Conservation (phyloP, 1,284 basidiomycete genomes). For the Sanghuangporus weigelae region DNA sequence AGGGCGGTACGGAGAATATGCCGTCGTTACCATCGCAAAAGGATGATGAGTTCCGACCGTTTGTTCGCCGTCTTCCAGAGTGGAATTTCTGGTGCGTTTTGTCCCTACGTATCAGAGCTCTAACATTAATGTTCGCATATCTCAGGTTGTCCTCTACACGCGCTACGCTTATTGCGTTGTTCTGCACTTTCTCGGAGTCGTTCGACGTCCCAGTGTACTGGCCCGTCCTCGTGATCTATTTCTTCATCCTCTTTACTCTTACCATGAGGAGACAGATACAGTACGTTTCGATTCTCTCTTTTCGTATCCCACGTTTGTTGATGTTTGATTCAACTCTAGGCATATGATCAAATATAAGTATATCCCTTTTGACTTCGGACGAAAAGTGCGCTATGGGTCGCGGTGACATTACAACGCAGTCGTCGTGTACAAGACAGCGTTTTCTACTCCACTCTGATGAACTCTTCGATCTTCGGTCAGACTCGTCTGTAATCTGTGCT, state of each 20-base stretch:
- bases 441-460: background rate
- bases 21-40: conserved; percentile 51
- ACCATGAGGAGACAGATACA: conserved; percentile 93
- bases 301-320: background rate
- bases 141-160: conserved; percentile 88
- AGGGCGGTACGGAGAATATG: conserved; percentile 59
- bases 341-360: conserved; percentile 99
- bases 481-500: background rate
- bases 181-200: conserved; percentile 73
- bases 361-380: conserved; percentile 87
- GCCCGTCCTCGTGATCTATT: conserved; percentile 94
- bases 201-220: conserved; percentile 98
- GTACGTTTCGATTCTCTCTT: conserved; percentile 44
- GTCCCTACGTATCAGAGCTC: background rate
- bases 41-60: conserved; percentile 94
- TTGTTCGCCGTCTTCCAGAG: conserved; percentile 92
- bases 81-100: conserved; percentile 87
- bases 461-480: background rate
- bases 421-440: background rate
- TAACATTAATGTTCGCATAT: conserved; percentile 14
- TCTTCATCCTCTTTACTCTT: conserved; percentile 81
- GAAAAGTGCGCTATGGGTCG: conserved; percentile 72
- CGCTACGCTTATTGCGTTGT: conserved; percentile 76
- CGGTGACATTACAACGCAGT: background rate
- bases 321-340: conserved; percentile 36